Base-by-base conservation (phyloP, 2,329 filamentous ascomycete genomes). In the Scolecobasidium constrictum region DNA sequence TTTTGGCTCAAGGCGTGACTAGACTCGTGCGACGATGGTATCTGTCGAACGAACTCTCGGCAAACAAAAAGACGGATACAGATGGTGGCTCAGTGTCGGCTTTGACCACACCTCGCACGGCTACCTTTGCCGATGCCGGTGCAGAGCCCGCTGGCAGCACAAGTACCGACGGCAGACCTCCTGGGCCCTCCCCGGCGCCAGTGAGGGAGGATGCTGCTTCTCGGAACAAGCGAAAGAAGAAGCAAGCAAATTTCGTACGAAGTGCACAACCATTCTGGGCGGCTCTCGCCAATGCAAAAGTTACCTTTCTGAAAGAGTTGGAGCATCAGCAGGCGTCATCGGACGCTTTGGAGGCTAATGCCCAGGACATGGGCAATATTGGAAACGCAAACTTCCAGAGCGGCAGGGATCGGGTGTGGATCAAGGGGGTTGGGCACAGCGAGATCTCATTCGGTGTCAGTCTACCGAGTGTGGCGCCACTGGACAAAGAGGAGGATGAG, bases 241-340 rank as follows among this genome's bases (percentile, higher is more conserved):
- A 92, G 66, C 86, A 94, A 64, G 90, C 85, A 57, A 87, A 86
- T 46, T 85, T 92, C 62, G 86, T 94, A 51, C 75, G 88, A 61
- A 85, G 86, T 59, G 81, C 86, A 57, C 88, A 95, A 65, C 88
- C 88, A 38, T 76, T 95, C 50, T 95, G 88, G 88, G 86, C 88
- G 49, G 88, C 88, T 38, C 75, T 95, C 53, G 88, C 88, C 40
- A 94, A 86, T 65, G 94, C 88, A 57, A 95, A 95, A 71, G 88
- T 95, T 59, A 90, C 92, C 53, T 86, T 94, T 65, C 81, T 93
- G 57, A 92, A 94, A 66, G 88, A 63, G 67, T 74, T 70, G 60
- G 69, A 72, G 64, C 76, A 93, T 58, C 90, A 84, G 50, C 79
- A 84, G 58, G 78, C 81, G 45, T 75, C 81, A 47, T 76, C 77